Evolutionary conservation across 139 green algal genomes (phyloP), one percentile per base, ranked within the genome.

Genomic region (Chlamydomonas sp.): DNA sequence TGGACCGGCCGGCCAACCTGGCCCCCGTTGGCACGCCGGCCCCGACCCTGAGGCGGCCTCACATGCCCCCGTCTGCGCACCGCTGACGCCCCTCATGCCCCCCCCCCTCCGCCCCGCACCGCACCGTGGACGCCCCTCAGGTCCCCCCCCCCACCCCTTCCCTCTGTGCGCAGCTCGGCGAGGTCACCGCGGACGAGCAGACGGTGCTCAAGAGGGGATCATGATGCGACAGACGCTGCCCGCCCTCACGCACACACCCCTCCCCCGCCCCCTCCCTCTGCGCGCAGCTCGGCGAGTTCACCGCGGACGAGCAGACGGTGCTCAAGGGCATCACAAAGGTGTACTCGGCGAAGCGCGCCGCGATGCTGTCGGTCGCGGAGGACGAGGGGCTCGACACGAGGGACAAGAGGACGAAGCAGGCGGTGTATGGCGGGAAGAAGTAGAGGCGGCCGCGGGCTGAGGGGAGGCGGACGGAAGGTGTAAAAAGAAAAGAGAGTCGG

Each of bases 171-270:
- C 62, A 90, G 73, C 72, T 96, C 28, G 75, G 61, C 22, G 67
- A 81, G 62, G 86, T 78, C 6, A 66, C 75, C 16, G 57, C 90
- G 65, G 69, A 81, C 0, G 91, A 95, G 78, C 70, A 74, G 13
- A 79, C 86, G 58, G 91, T 93, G 48, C 76, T 95, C 16, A 93
- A 91, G 81, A 76, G 81, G n/a, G n/a, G n/a, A n/a, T n/a, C n/a
- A n/a, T n/a, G n/a, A n/a, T n/a, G n/a, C n/a, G n/a, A n/a, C n/a
- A n/a, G n/a, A n/a, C n/a, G n/a, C n/a, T n/a, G n/a, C n/a, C n/a
- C n/a, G 71, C 59, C 62, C 10, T 69, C 62, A 69, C 60, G 47
- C 22, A 57, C 22, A 16, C 47, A 28, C 24, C 24, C 13, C 31
- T 59, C 58, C 26, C 16, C 24, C n/a, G 13, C 16, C 13, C 28